Conservation (phyloP, 2,329 filamentous ascomycete genomes). For the Penicillium sp. region DNA sequence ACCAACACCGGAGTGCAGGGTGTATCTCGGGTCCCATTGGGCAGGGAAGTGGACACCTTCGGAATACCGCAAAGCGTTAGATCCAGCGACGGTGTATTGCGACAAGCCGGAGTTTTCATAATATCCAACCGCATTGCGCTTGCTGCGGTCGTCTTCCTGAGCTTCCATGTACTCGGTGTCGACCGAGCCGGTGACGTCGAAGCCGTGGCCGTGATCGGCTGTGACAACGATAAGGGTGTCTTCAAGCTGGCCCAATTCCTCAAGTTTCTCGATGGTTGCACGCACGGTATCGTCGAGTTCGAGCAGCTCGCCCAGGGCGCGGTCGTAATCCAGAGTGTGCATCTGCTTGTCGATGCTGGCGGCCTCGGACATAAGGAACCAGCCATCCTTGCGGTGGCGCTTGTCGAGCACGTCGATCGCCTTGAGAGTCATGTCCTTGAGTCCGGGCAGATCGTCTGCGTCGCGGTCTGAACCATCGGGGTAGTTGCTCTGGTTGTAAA, state of each 20-base stretch:
- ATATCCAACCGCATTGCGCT: slow-evolving; percentile 70
- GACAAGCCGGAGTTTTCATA: slow-evolving; percentile 73
- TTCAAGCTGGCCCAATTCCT: slow-evolving; percentile 63
- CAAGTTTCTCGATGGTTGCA: slow-evolving; percentile 69
- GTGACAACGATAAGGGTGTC: slow-evolving; percentile 78
- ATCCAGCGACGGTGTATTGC: slow-evolving; percentile 66
- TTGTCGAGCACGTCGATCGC: slow-evolving; percentile 74
- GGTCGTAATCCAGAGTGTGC: slow-evolving; percentile 81
- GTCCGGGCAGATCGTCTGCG: slow-evolving; percentile 72
- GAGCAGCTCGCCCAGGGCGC: slow-evolving; percentile 77
- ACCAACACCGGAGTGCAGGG: slow-evolving; percentile 68
- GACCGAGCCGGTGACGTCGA: slow-evolving; percentile 79
- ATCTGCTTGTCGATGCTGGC: slow-evolving; percentile 89
- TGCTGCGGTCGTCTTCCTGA: slow-evolving; percentile 65
- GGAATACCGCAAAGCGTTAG: slow-evolving; percentile 61
- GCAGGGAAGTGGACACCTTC: slow-evolving; percentile 74
- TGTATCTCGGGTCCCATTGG: slow-evolving; percentile 83
- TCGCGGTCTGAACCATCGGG: slow-evolving; percentile 63
- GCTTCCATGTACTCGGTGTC: slow-evolving; percentile 74
- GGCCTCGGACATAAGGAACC: slow-evolving; percentile 84
- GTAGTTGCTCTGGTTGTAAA: slow-evolving; percentile 64
- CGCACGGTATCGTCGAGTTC: slow-evolving; percentile 82
- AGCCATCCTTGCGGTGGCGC: slow-evolving; percentile 66
- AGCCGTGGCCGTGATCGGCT: slow-evolving; percentile 86
- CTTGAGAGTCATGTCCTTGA: slow-evolving; percentile 88